Percentiles rank a stretch among this genome's conserved stretches.
These are phyloP conservation scores for Geum urbanum DNA, from an alignment of 306 rosid species.

Conservation along the genomic window DNA sequence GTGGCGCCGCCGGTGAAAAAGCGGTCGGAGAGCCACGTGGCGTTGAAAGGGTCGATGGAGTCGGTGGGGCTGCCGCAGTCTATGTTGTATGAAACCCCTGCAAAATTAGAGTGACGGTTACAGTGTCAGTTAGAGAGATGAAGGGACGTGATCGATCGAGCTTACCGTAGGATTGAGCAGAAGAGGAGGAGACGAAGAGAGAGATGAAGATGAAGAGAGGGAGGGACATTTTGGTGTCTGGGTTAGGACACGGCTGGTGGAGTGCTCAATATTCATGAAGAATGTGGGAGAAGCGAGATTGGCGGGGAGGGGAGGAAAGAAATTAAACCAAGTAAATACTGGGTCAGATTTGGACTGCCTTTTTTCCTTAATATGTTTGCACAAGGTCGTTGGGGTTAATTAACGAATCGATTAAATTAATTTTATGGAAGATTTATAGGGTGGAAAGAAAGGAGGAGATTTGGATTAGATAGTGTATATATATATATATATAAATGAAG, in stretches of 20 bases:
- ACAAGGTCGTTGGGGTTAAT: neutral
- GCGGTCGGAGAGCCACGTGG: conserved; percentile 76
- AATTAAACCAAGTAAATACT: too few species aligned
- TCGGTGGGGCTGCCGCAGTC: conserved; percentile 69
- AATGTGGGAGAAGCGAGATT: conserved; percentile 32
- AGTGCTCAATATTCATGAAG: conserved; percentile 4
- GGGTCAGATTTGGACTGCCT: conserved; percentile 3
- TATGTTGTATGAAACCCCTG: conserved; percentile 68
- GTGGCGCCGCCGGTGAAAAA: conserved; percentile 70
- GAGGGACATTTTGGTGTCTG: conserved; percentile 7
- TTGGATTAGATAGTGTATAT: neutral
- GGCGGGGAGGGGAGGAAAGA: conserved; percentile 33
- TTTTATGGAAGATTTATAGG: neutral
- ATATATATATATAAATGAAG: neutral
- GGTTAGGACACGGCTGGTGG: neutral
- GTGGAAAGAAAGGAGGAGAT: too few species aligned
- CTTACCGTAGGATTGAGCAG: conserved; percentile 44
- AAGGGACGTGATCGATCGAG: too few species aligned
- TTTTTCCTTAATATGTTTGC: neutral
- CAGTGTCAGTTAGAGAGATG: conserved; percentile 1
- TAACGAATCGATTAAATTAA: neutral
- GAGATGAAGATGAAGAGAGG: neutral
- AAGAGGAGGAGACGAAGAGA: neutral
- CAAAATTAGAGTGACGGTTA: neutral
- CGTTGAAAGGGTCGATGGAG: conserved; percentile 59